Evolutionary conservation across 768 basidiomycete species (phyloP).

Genomic region (Peribolospora kevripleyi): DNA sequence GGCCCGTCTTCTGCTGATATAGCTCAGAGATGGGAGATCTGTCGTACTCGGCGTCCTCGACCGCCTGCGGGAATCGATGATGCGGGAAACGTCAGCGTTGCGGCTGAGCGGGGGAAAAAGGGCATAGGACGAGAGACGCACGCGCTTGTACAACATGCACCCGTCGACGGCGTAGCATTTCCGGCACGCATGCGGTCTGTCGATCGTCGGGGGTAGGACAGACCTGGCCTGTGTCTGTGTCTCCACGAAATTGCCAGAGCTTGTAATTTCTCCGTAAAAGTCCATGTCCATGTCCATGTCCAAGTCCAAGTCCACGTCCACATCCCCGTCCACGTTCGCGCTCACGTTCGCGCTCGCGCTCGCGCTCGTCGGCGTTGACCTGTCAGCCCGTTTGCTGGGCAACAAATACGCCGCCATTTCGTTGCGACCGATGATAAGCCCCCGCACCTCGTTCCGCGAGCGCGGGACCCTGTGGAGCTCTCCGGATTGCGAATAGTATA

Average conservation of each 20-base stretch:
- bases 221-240: slow-evolving; percentile 14
- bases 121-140: slow-evolving; percentile 14
- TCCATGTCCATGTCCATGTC: slow-evolving; percentile 4
- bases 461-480: slow-evolving; percentile 62
- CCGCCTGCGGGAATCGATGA: slow-evolving; percentile 26
- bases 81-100: not conserved
- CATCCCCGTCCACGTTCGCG: not conserved
- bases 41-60: slow-evolving; percentile 37
- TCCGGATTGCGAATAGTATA: slow-evolving; percentile 85
- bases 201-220: slow-evolving; percentile 68
- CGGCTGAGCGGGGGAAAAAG: not conserved
- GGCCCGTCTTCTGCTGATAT: slow-evolving; percentile 54
- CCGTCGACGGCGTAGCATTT: slow-evolving; percentile 58
- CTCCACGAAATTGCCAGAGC: not conserved
- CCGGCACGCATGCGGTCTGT: slow-evolving; percentile 52
- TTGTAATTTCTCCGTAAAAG: not conserved
- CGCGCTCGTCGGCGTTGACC: not conserved
- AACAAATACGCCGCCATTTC: slow-evolving; percentile 57
- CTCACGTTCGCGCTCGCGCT: not conserved
- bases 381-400: slow-evolving; percentile 13
- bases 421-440: slow-evolving; percentile 57
- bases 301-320: slow-evolving; percentile 7
- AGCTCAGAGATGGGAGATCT: slow-evolving; percentile 32
- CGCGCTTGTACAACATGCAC: slow-evolving; percentile 87
- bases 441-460: slow-evolving; percentile 57